phyloP scores from a whole-genome alignment of 2,329 filamentous ascomycete species.

The Colletotrichum ledebouriae region DNA sequence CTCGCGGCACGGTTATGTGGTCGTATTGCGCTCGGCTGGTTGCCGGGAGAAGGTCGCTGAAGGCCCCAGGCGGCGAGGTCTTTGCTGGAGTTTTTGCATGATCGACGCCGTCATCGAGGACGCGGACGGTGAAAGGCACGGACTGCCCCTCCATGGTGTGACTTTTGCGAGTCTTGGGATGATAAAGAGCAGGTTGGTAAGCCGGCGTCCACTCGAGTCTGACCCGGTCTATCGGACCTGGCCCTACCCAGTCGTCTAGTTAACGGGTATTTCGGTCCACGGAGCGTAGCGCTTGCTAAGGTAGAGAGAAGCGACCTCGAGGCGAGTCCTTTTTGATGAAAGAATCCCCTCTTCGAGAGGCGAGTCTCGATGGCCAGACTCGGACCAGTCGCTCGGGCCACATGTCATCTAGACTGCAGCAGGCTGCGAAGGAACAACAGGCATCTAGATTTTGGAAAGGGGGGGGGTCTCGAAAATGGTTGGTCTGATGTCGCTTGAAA shows the following conservation, averaged over 20 bases:
- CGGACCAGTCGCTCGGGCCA: conserved; percentile 1
- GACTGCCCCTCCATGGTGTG: conserved; percentile 35
- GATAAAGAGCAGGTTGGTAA: neutral
- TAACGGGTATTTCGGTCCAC: conserved; percentile 22
- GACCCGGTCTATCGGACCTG: conserved; percentile 16
- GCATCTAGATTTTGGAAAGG: conserved; percentile 21
- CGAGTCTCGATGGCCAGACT: neutral
- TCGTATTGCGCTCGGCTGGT: conserved; percentile 48
- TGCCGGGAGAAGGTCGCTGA: conserved; percentile 47
- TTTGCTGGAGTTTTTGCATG: conserved; percentile 7
- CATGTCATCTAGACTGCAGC: neutral
- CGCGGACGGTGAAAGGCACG: conserved; percentile 38
- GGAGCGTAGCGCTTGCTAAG: conserved; percentile 4
- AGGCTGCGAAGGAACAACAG: conserved; percentile 27
- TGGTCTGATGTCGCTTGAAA: conserved; percentile 18
- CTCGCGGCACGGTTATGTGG: conserved; percentile 47
- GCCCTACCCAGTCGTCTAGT: conserved; percentile 3
- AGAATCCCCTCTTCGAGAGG: neutral
- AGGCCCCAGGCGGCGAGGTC: conserved; percentile 27
- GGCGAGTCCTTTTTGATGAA: neutral
- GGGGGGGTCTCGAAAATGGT: conserved; percentile 12
- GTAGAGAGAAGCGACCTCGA: neutral
- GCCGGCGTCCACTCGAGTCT: conserved; percentile 5
- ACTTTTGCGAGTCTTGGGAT: conserved; percentile 8
- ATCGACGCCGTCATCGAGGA: conserved; percentile 29